A percentile compares a stretch with the other conserved stretches of the same genome.
Conservation (phyloP, 768 basidiomycete species). For the Termitomyces sp. region DNA sequence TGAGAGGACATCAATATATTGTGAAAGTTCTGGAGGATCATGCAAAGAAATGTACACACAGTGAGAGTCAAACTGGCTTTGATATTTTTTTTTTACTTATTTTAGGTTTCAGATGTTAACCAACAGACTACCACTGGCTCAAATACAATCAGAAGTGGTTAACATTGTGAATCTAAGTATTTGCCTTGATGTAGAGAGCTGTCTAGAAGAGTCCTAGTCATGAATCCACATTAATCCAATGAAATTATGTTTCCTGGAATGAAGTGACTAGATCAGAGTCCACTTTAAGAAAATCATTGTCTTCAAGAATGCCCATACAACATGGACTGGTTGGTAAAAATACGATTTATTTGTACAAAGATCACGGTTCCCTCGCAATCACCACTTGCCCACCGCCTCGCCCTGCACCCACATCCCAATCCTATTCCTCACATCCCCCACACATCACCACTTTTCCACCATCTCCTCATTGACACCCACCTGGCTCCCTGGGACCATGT, state of each 20-base stretch:
- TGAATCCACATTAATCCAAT: too few species aligned
- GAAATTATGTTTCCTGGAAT: too few species aligned
- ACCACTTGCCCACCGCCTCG: neutral
- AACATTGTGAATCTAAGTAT: too few species aligned
- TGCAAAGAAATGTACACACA: neutral
- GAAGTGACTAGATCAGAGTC: too few species aligned
- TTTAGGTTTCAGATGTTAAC: too few species aligned
- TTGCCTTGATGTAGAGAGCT: too few species aligned
- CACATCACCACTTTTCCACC: slow-evolving; percentile 90
- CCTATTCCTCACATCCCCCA: slow-evolving; percentile 69
- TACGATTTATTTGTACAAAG: neutral
- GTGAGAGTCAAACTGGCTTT: neutral
- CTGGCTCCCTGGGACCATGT: slow-evolving; percentile 22
- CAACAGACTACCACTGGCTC: too few species aligned
- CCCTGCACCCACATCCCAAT: slow-evolving; percentile 76
- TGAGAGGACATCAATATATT: neutral
- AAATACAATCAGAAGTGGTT: too few species aligned
- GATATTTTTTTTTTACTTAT: neutral
- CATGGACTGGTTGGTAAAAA: too few species aligned
- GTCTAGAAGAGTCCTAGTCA: too few species aligned
- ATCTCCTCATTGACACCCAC: slow-evolving; percentile 39
- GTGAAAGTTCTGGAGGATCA: neutral
- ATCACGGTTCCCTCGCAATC: neutral
- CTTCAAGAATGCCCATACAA: too few species aligned
- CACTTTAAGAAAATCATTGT: too few species aligned